phyloP scores from a whole-genome alignment of 257 asterid genomes.

The Capsicum rhomboideum region DNA sequence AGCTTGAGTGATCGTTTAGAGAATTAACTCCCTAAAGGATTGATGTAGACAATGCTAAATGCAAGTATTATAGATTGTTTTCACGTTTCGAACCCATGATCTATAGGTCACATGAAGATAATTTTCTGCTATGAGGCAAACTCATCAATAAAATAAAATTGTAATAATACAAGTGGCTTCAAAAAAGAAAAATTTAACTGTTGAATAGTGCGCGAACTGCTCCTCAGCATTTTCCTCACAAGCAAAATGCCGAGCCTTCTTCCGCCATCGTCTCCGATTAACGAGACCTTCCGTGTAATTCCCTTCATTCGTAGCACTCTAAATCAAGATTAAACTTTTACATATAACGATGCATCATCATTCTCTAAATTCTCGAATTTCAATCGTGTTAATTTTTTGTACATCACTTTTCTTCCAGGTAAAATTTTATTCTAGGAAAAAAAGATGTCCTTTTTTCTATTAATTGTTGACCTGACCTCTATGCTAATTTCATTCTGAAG shows the following conservation, averaged over 20 bases:
- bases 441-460: too few species aligned
- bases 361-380: background rate
- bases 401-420: constrained; percentile 49
- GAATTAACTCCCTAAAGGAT: too few species aligned
- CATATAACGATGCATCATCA: background rate
- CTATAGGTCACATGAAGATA: too few species aligned
- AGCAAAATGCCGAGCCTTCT: background rate
- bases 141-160: too few species aligned
- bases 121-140: too few species aligned
- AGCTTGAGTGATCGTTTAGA: too few species aligned
- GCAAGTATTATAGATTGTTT: too few species aligned
- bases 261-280: background rate
- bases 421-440: background rate
- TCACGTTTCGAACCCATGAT: too few species aligned
- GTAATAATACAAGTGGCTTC: too few species aligned
- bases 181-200: background rate
- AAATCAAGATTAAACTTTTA: background rate
- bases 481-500: too few species aligned
- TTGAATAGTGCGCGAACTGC: background rate
- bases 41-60: too few species aligned
- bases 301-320: background rate
- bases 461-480: too few species aligned
- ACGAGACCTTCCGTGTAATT: background rate
- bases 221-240: background rate
- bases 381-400: background rate